A percentile compares a stretch with the other conserved stretches of the same genome.
phyloP scores from a whole-genome alignment of 1,284 basidiomycete species.

The Malassezia japonica region DNA sequence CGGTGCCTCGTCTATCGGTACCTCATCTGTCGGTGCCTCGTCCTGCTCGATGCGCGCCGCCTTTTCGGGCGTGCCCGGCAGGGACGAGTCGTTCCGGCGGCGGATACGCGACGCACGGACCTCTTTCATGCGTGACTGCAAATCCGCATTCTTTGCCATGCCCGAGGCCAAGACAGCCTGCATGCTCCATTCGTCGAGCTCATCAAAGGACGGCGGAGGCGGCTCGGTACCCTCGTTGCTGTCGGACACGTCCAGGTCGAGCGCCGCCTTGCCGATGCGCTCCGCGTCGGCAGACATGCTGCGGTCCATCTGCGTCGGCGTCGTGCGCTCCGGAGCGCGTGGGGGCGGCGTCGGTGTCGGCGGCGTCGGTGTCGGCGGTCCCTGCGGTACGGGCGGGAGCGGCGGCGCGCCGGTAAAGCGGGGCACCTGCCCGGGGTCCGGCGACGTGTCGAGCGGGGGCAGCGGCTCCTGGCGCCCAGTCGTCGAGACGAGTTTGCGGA shows the following conservation, averaged over 20 bases:
- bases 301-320: background rate
- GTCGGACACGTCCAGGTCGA: background rate
- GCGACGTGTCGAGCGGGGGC: constrained; percentile 1
- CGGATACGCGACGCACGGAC: constrained; percentile 28
- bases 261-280: background rate
- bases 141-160: constrained; percentile 42
- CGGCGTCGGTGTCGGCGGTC: background rate
- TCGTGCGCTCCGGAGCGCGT: background rate
- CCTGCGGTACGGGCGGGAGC: constrained; percentile 17
- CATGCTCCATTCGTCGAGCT: constrained; percentile 43
- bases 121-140: constrained; percentile 41
- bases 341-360: background rate
- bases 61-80: background rate
- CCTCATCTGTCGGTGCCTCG: constrained; percentile 13
- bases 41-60: constrained; percentile 24
- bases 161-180: constrained; percentile 41
- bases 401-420: constrained; percentile 3
- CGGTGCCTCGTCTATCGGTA: background rate
- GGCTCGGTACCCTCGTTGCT: background rate
- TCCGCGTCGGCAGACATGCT: background rate
- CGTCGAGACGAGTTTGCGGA: constrained; percentile 48
- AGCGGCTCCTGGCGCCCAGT: constrained; percentile 4
- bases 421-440: background rate
- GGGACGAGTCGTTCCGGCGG: constrained; percentile 11
- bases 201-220: constrained; percentile 4